These are phyloP conservation scores for Thermomucor indicae-seudaticae DNA, from an alignment of 371 early-diverging fungal species.

Conservation along the genomic window DNA sequence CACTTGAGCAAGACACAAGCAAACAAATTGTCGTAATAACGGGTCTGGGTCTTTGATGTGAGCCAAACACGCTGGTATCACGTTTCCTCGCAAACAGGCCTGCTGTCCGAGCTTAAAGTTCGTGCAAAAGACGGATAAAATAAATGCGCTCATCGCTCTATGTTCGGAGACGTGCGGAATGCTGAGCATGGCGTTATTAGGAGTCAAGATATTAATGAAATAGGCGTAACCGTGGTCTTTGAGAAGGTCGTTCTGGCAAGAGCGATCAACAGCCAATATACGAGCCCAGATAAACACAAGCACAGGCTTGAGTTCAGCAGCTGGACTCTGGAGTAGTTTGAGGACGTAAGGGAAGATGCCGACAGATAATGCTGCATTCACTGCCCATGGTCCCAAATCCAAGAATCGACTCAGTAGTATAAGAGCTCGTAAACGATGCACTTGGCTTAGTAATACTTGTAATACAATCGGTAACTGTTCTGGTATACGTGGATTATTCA, in stretches of 20 bases:
- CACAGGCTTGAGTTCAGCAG: slow-evolving; percentile 89
- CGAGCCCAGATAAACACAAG: slow-evolving; percentile 97
- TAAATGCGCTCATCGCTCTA: slow-evolving; percentile 89
- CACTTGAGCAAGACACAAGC: slow-evolving; percentile 82
- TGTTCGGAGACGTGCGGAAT: slow-evolving; percentile 77
- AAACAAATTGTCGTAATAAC: slow-evolving; percentile 88
- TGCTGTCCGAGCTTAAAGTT: slow-evolving; percentile 79
- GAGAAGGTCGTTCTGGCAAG: slow-evolving; percentile 86
- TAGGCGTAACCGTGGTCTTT: slow-evolving; percentile 92
- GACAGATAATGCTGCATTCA: slow-evolving; percentile 88
- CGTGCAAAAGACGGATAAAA: slow-evolving; percentile 86
- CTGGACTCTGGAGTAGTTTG: slow-evolving; percentile 93
- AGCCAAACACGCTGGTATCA: slow-evolving; percentile 63
- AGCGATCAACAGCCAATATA: slow-evolving; percentile 87
- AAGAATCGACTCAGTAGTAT: slow-evolving; percentile 88
- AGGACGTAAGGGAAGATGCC: slow-evolving; percentile 97
- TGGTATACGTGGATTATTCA: slow-evolving; percentile 67
- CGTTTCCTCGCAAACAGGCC: slow-evolving; percentile 72
- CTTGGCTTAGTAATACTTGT: slow-evolving; percentile 93
- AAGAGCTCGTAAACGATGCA: slow-evolving; percentile 89
- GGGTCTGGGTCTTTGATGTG: slow-evolving; percentile 77
- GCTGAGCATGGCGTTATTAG: slow-evolving; percentile 66
- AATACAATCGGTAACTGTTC: slow-evolving; percentile 95
- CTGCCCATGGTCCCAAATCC: slow-evolving; percentile 94
- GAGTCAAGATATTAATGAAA: slow-evolving; percentile 85